Evolutionary conservation across 2,329 filamentous ascomycete species (phyloP).

Genomic region (Trichoderma hamatum): DNA sequence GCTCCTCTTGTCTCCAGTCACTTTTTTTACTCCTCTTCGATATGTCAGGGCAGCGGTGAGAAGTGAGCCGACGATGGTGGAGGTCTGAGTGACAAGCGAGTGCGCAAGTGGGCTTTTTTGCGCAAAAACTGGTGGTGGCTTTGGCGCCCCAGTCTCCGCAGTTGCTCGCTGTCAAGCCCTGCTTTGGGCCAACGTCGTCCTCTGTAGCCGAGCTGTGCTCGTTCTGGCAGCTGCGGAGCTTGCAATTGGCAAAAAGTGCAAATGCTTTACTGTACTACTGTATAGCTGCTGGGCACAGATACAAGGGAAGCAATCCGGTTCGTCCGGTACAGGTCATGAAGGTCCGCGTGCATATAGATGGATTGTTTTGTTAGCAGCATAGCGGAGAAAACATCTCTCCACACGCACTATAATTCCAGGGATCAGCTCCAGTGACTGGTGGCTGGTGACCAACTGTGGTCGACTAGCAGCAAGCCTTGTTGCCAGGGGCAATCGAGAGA

Average conservation of each 20-base stretch:
- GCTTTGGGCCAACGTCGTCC: background rate
- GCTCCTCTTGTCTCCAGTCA: background rate
- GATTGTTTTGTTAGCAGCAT: constrained; percentile 1
- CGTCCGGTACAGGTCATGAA: background rate
- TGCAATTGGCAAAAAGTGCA: constrained; percentile 4
- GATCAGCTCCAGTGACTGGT: background rate
- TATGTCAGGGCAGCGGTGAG: constrained; percentile 14
- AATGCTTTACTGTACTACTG: background rate
- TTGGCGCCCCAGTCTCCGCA: constrained; percentile 11
- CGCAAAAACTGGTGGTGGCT: background rate
- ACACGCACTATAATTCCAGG: background rate
- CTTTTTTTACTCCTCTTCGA: background rate
- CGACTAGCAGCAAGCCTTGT: background rate
- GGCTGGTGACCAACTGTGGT: constrained; percentile 9
- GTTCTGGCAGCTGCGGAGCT: background rate
- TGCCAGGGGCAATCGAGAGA: constrained; percentile 23
- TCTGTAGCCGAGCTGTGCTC: background rate
- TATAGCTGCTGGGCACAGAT: background rate
- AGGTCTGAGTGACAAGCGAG: background rate
- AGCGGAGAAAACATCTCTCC: constrained; percentile 3
- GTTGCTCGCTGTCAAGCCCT: background rate
- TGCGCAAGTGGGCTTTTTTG: background rate
- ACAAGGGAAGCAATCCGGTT: constrained; percentile 20
- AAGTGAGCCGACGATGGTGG: background rate
- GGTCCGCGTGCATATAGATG: background rate